phyloP scores from a whole-genome alignment of 257 asterid genomes.

The Solanum etuberosum region DNA sequence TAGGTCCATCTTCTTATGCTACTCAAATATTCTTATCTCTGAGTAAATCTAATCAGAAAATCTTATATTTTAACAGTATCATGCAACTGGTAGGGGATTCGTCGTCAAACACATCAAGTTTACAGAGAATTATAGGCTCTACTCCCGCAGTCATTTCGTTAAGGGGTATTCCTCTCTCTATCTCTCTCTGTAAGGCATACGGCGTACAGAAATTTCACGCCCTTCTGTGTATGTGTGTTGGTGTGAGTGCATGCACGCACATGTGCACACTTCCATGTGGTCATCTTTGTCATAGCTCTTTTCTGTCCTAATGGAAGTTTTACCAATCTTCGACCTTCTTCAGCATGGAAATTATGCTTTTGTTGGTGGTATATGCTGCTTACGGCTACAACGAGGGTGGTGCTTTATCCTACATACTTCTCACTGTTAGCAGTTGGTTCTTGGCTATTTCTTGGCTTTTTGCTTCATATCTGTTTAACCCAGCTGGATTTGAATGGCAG shows the following conservation, averaged over 20 bases:
- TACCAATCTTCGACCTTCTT: constrained; percentile 13
- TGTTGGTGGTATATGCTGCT: constrained; percentile 75
- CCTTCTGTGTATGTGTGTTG: neutral
- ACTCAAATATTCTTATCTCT: neutral
- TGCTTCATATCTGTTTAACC: constrained; percentile 95
- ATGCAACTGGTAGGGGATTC: constrained; percentile 96
- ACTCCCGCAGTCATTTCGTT: constrained; percentile 89
- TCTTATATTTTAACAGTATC: constrained; percentile 49
- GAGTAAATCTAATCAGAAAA: constrained; percentile 1
- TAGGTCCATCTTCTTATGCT: constrained; percentile 22
- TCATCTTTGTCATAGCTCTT: neutral
- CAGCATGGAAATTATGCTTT: constrained; percentile 84
- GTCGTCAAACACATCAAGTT: constrained; percentile 96
- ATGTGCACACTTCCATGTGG: neutral
- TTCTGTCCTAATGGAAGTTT: neutral
- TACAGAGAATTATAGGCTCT: constrained; percentile 91
- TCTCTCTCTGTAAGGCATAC: neutral
- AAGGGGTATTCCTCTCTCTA: constrained; percentile 65
- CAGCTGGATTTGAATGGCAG: constrained; percentile 99
- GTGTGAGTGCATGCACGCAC: neutral
- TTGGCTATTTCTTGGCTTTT: constrained; percentile 80
- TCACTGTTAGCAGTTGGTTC: constrained; percentile 93
- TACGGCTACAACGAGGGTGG: constrained; percentile 70
- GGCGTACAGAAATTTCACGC: neutral
- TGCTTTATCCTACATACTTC: constrained; percentile 71